phyloP scores from a whole-genome alignment of 2,329 filamentous ascomycete genomes.

The Thielaviopsis ethacetica region DNA sequence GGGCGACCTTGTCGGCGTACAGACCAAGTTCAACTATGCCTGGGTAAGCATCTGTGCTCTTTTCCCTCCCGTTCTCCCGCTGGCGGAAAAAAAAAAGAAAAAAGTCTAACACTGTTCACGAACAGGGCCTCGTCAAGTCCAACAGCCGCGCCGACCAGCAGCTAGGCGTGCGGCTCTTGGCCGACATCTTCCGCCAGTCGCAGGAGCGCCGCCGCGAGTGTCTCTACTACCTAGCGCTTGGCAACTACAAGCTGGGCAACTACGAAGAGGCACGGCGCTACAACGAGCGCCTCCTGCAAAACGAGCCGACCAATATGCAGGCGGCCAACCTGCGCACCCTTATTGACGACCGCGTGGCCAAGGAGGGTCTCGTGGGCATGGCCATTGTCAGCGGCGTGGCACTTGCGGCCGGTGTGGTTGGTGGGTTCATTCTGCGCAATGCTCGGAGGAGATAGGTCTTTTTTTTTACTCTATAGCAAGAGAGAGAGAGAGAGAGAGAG shows the following conservation, averaged over 20 bases:
- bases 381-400: constrained; percentile 89
- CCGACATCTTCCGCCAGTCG: constrained; percentile 88
- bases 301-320: constrained; percentile 84
- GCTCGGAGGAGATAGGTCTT: constrained; percentile 37
- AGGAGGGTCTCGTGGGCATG: constrained; percentile 83
- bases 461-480: not conserved
- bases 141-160: constrained; percentile 72
- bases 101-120: constrained; percentile 3
- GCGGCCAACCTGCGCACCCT: constrained; percentile 69
- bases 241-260: constrained; percentile 97
- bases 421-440: constrained; percentile 70
- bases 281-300: constrained; percentile 80
- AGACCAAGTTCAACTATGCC: constrained; percentile 99
- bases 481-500: too few relatives aligned
- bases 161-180: constrained; percentile 80
- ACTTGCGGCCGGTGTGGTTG: constrained; percentile 82
- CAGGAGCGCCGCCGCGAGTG: constrained; percentile 92
- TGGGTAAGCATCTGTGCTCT: constrained; percentile 47
- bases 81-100: too few relatives aligned
- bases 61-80: not conserved
- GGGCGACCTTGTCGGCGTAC: constrained; percentile 87
- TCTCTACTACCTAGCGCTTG: constrained; percentile 91
- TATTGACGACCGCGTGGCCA: constrained; percentile 92
- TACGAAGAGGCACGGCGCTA: constrained; percentile 89
- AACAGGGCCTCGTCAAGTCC: constrained; percentile 87